Base-by-base conservation (phyloP, 306 rosid genomes). In the Geum urbanum region DNA sequence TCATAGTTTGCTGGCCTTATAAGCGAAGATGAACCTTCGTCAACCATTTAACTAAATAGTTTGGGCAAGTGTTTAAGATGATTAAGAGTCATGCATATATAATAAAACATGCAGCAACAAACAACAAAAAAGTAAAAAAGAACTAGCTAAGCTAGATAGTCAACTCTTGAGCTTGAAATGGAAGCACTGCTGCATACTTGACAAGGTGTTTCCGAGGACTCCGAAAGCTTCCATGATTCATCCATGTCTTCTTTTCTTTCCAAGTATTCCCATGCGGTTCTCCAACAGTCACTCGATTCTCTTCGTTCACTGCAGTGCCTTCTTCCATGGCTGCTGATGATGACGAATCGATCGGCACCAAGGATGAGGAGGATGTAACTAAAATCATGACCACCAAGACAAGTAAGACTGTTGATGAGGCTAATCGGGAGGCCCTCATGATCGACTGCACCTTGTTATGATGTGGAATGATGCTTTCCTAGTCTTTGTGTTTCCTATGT, bases 171-270 rank as follows among this genome's bases (percentile, higher is more conserved):
- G 82, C 69, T 74, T 83, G 84, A 74, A 86, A 83, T 4, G 84
- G 84, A 56, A 67, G 62, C 57, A 74, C 13, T 47, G 89, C 73
- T 47, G 91, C 88, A 22, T 59, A 59, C 64, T 86, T 89, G 56
- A 86, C 67, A 11, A 89, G 89, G 44, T 69, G 88, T 82, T 89
- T 84, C 76, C 74, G 76, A 9, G 80, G 81, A 37, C 88, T 88
- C 49, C 96, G 86, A 20, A 45, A 78, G 70, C 96, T 86, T 82
- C 96, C 96, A 72, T 89, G 96, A 66, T 89, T 89, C 78, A 84
- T 79, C 88, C 90, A 45, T 53, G 82, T 35, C 64, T 59, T 54
- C 88, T 72, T 84, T 89, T 80, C 79, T 10, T 80, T 44, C 87
- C 80, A 59, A 47, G 45, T 59, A 35, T 19, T 59, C 49, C 45